Evolutionary conservation across 2,329 filamentous ascomycete species (phyloP).

Genomic region (Cordyceps militaris): DNA sequence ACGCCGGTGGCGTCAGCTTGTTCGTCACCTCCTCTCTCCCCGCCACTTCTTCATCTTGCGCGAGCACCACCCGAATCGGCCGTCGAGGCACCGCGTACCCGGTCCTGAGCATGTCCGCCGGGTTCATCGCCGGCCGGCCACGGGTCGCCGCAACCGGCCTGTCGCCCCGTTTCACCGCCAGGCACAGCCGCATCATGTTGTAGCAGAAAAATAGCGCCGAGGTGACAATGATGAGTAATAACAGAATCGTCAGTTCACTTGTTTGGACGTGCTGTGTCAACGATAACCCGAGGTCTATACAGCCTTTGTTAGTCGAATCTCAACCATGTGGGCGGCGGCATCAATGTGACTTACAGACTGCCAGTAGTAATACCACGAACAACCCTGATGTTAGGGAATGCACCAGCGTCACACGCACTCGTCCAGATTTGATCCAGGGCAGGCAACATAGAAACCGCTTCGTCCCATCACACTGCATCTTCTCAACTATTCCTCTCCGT

Average conservation of each 20-base stretch:
- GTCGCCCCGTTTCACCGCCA: constrained; percentile 51
- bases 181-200: constrained; percentile 64
- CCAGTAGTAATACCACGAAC: constrained; percentile 51
- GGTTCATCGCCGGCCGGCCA: not conserved
- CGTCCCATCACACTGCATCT: not conserved
- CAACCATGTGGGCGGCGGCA: not conserved
- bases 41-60: constrained; percentile 64
- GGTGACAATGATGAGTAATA: constrained; percentile 70
- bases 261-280: constrained; percentile 56
- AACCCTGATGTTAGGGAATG: constrained; percentile 59
- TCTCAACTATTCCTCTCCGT: not conserved
- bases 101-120: constrained; percentile 23
- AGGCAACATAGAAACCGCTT: constrained; percentile 47
- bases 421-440: constrained; percentile 47
- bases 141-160: constrained; percentile 18
- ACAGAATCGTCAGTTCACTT: constrained; percentile 69
- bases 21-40: constrained; percentile 47
- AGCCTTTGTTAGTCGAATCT: not conserved
- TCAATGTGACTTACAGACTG: constrained; percentile 53
- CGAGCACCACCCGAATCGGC: constrained; percentile 71
- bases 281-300: constrained; percentile 63
- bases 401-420: constrained; percentile 48
- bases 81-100: constrained; percentile 63
- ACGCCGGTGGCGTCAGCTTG: constrained; percentile 68
- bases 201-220: constrained; percentile 76